These are phyloP conservation scores for Pseudogymnoascus verrucosus DNA, from an alignment of 2,329 filamentous ascomycete species.

Conservation along the genomic window DNA sequence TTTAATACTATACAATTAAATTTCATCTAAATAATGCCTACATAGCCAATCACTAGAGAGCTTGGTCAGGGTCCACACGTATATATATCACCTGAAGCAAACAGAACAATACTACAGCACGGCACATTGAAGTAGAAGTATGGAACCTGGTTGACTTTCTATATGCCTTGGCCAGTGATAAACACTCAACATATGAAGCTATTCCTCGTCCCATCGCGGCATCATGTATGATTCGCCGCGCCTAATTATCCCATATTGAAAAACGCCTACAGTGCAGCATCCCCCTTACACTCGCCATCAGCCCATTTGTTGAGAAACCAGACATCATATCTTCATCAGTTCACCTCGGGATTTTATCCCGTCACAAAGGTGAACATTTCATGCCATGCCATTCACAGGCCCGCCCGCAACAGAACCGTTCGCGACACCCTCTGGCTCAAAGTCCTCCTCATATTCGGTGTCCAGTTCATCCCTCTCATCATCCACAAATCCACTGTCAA, in stretches of 20 bases:
- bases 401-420: neutral
- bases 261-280: conserved; percentile 7
- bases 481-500: conserved; percentile 75
- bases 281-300: neutral
- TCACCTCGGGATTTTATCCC: neutral
- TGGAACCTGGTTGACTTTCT: neutral
- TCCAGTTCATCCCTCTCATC: conserved; percentile 34
- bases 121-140: neutral
- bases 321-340: conserved; percentile 6
- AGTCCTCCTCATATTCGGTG: conserved; percentile 2
- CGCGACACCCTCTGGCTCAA: neutral
- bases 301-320: conserved; percentile 5
- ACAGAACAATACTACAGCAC: neutral
- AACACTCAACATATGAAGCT: conserved; percentile 4
- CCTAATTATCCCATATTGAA: neutral
- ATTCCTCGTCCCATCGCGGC: neutral
- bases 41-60: neutral
- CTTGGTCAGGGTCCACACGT: neutral
- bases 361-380: neutral
- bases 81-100: neutral
- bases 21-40: neutral
- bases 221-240: neutral
- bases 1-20: neutral
- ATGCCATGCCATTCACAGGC: conserved; percentile 1
- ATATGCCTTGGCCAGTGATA: neutral